Percentiles rank a stretch among this genome's conserved stretches.
Conservation (phyloP, 768 basidiomycete genomes). For the Amanita molliuscula region DNA sequence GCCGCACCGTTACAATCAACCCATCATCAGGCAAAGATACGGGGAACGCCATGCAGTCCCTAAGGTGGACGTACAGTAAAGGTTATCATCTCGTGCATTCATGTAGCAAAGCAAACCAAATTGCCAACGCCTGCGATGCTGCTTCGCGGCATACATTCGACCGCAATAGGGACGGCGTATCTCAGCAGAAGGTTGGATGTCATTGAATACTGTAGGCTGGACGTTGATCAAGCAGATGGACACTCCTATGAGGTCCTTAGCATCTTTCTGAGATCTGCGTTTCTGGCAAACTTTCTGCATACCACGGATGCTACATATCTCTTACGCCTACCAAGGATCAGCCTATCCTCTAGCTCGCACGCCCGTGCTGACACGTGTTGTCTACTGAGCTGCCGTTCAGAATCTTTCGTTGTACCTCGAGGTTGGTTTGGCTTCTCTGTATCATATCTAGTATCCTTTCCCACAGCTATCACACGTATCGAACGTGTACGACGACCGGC, state of each 20-base stretch:
- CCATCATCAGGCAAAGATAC: no score
- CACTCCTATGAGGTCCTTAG: constrained; percentile 10
- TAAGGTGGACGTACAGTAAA: no score
- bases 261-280: constrained; percentile 11
- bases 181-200: background rate
- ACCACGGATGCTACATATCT: constrained; percentile 13
- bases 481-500: background rate
- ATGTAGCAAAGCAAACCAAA: constrained; percentile 8
- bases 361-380: background rate
- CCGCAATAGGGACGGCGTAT: background rate
- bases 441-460: constrained; percentile 20
- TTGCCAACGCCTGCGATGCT: background rate
- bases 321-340: constrained; percentile 14
- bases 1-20: no score
- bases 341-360: background rate
- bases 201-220: background rate
- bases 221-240: constrained; percentile 12
- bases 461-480: constrained; percentile 6
- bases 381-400: background rate
- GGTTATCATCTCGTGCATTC: constrained; percentile 15
- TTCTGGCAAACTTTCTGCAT: constrained; percentile 11
- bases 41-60: no score
- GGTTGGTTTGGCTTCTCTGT: constrained; percentile 15
- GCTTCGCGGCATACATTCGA: background rate
- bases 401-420: constrained; percentile 9